Base-by-base conservation (phyloP, 441 rosid species). In the Brassica balearica region DNA sequence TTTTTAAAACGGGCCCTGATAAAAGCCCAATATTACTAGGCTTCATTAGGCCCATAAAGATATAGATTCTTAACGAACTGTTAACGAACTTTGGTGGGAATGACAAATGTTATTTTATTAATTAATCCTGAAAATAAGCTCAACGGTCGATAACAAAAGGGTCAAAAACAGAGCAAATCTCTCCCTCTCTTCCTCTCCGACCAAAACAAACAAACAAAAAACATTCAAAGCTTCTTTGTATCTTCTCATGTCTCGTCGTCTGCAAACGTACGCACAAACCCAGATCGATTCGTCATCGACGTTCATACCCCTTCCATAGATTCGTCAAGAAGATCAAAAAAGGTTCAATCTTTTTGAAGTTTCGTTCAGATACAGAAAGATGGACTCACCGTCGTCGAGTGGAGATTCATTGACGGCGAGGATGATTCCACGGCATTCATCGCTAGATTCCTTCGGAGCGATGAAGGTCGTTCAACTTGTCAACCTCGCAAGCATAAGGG, bases 401-500 rank as follows among this genome's bases (percentile, higher is more conserved):
- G 71, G 84, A 25, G 84, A 74, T 10, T 86, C 82, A 32, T 76
- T 87, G 38, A 82, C 88, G 79, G 77, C 87, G 84, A 78, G 94
- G 84, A 83, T 89, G 71, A 82, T 83, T 46, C 83, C 83, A 23
- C 69, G 80, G 0, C 82, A 92, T 76, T 85, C 94, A 6, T 88
- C 95, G 6, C 71, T 89, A 73, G 85, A 88, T 5, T 92, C 92
- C 0, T 88, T 96, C 34, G 80, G 90, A 68, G 88, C 94, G 17
- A 80, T 90, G 76, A 82, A 90, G 29, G 87, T 87, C 7, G 89
- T 89, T 67, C 92, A 89, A 7, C 76, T 92, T 51, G 86, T 91
- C 20, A 91, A 93, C 46, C 83, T 93, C 48, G 84, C 94, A 25
- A 95, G 95, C 70, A 76, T 87, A 71, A 83, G 93, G 62, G 84